Percentiles rank a stretch among this genome's conserved stretches.
phyloP scores from a whole-genome alignment of 305 asterid genomes.

The Nicotiana rustica region DNA sequence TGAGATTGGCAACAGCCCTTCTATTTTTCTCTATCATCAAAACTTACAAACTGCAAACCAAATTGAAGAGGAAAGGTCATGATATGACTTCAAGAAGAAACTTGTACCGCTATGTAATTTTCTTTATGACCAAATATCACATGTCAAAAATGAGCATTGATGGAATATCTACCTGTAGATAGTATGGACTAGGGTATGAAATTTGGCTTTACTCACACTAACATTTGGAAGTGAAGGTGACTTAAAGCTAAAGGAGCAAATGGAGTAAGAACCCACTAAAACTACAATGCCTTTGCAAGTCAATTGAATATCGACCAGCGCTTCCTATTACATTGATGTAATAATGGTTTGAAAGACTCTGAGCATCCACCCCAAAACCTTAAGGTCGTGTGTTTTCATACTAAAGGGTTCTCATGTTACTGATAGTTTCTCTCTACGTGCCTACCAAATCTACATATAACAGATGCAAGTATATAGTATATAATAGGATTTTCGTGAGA shows the following conservation, averaged over 20 bases:
- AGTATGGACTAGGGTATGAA: not conserved
- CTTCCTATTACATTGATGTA: not conserved
- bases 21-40: conserved; percentile 8
- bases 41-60: conserved; percentile 15
- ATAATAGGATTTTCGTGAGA: conserved; percentile 20
- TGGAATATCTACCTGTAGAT: not conserved
- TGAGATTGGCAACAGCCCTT: not conserved
- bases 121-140: not conserved
- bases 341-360: not conserved
- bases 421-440: conserved; percentile 17
- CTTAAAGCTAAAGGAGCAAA: not conserved
- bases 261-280: not conserved
- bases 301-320: not conserved
- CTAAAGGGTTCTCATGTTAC: conserved; percentile 16
- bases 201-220: not conserved
- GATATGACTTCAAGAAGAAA: not conserved
- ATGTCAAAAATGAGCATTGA: not conserved
- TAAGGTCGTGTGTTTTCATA: not conserved
- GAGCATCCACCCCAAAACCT: not conserved
- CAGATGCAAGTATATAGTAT: conserved; percentile 19
- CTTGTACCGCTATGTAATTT: not conserved
- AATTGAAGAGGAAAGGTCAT: not conserved
- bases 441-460: not conserved
- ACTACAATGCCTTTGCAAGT: not conserved
- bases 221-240: not conserved